Evolutionary conservation across 768 basidiomycete species (phyloP).

Genomic region (Agrocybe praecox): DNA sequence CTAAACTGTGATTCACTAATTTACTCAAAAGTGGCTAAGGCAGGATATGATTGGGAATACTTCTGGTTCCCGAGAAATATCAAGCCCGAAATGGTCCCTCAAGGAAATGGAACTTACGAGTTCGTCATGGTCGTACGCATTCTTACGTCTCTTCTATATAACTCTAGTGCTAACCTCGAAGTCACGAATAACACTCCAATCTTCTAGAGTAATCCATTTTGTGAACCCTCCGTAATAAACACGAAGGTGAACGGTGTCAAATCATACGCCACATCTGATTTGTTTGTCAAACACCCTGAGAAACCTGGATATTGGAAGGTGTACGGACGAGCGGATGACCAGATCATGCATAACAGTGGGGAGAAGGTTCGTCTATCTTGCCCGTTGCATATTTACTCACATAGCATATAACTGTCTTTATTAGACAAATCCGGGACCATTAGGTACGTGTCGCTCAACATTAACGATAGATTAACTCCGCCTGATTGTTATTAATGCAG

Average conservation of each 20-base stretch:
- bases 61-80: slow-evolving; percentile 2
- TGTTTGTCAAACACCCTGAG: slow-evolving; percentile 5
- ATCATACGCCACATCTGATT: slow-evolving; percentile 8
- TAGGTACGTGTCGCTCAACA: slow-evolving; percentile 4
- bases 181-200: neutral
- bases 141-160: neutral
- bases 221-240: slow-evolving; percentile 1
- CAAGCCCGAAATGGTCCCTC: slow-evolving; percentile 1
- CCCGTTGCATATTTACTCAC: neutral
- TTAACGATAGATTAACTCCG: neutral
- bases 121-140: slow-evolving; percentile 6
- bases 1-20: neutral
- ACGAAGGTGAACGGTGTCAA: neutral
- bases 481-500: neutral
- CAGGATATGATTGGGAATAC: slow-evolving; percentile 9
- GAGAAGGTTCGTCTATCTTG: slow-evolving; percentile 5
- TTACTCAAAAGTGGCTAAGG: neutral
- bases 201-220: slow-evolving; percentile 6
- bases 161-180: neutral
- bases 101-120: slow-evolving; percentile 3
- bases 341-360: slow-evolving; percentile 13
- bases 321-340: slow-evolving; percentile 11
- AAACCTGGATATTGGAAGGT: slow-evolving; percentile 11
- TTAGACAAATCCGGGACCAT: slow-evolving; percentile 11
- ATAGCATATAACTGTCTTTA: neutral